phyloP scores from a whole-genome alignment of 768 basidiomycete species.

The Hydnomerulius pinastri region DNA sequence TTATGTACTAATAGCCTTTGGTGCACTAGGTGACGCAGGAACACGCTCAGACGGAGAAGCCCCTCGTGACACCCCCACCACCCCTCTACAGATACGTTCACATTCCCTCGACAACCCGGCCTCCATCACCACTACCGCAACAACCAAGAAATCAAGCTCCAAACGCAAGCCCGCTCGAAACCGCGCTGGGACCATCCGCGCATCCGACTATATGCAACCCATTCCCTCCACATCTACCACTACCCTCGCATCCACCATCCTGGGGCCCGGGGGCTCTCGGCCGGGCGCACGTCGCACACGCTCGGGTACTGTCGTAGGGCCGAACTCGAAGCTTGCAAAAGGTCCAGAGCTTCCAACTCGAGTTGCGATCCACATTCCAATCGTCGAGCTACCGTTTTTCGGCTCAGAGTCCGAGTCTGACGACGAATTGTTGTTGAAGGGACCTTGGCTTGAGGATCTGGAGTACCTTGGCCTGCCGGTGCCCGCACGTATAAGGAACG shows the following conservation, averaged over 20 bases:
- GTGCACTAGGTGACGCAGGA: constrained; percentile 14
- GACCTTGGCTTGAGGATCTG: constrained; percentile 22
- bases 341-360: not conserved
- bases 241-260: not conserved
- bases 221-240: constrained; percentile 5
- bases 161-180: constrained; percentile 24
- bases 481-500: constrained; percentile 1
- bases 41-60: constrained; percentile 11
- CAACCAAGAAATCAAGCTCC: constrained; percentile 12
- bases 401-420: constrained; percentile 22
- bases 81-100: constrained; percentile 13
- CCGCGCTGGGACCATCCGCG: constrained; percentile 54
- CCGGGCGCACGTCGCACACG: constrained; percentile 42
- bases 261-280: not conserved
- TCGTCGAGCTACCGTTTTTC: not conserved
- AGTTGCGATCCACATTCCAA: not conserved
- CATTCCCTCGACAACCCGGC: constrained; percentile 23
- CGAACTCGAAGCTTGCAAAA: constrained; percentile 24
- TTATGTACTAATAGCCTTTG: constrained; percentile 8
- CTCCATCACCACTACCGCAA: constrained; percentile 1
- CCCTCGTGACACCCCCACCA: not conserved
- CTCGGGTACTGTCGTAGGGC: constrained; percentile 49
- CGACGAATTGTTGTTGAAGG: constrained; percentile 23
- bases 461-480: constrained; percentile 21
- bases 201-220: constrained; percentile 41